These are phyloP conservation scores for Xylaria sp. DNA, from an alignment of 2,329 filamentous ascomycete genomes.

Conservation along the genomic window DNA sequence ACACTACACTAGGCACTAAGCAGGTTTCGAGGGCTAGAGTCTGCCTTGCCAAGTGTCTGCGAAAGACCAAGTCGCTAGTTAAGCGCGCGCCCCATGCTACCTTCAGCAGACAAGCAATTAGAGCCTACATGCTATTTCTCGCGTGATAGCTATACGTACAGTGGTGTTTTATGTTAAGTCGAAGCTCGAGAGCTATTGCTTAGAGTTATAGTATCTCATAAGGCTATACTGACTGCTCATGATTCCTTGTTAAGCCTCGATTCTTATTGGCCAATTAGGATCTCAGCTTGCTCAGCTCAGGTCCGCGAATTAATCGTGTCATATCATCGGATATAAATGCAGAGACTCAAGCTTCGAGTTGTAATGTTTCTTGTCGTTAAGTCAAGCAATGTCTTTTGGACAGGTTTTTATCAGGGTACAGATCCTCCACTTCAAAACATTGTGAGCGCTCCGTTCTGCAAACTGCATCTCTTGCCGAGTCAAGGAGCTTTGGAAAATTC, in stretches of 20 bases:
- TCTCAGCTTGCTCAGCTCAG: constrained; percentile 35
- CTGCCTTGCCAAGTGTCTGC: constrained; percentile 37
- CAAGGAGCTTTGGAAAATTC: background rate
- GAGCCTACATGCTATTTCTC: constrained; percentile 27
- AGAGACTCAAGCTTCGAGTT: constrained; percentile 16
- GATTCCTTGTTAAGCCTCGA: constrained; percentile 13
- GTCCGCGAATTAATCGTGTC: constrained; percentile 6
- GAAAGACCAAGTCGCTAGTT: constrained; percentile 28
- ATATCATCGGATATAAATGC: constrained; percentile 31
- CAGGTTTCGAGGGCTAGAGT: constrained; percentile 29
- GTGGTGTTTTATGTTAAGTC: constrained; percentile 25
- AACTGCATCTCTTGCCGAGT: constrained; percentile 1
- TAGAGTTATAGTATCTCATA: constrained; percentile 22
- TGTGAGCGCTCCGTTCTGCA: constrained; percentile 6
- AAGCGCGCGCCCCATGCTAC: constrained; percentile 17
- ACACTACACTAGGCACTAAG: constrained; percentile 28
- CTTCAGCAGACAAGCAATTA: constrained; percentile 11
- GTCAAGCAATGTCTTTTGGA: constrained; percentile 12
- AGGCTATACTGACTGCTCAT: constrained; percentile 8
- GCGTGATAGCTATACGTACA: constrained; percentile 28
- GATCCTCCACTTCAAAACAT: background rate
- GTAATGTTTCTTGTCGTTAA: constrained; percentile 12
- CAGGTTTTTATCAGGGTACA: constrained; percentile 1
- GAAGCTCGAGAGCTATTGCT: constrained; percentile 19
- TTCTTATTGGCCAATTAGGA: constrained; percentile 18